Percentiles rank a stretch among this genome's conserved stretches.
These are phyloP conservation scores for Yarrowia phangngaensis DNA, from an alignment of 805 yeast genomes.

Conservation along the genomic window DNA sequence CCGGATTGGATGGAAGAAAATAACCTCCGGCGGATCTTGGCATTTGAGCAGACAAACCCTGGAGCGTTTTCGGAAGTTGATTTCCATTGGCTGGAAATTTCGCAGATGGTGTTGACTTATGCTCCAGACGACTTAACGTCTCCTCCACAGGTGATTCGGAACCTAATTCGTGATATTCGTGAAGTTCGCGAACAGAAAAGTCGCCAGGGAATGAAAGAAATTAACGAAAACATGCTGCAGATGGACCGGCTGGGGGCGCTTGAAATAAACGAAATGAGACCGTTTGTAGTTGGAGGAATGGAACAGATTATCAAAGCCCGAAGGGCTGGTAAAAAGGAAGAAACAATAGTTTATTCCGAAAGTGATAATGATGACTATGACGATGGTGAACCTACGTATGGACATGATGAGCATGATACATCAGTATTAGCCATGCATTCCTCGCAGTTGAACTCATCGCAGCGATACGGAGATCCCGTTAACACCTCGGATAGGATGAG, in stretches of 20 bases:
- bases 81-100: conserved; percentile 81
- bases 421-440: conserved; percentile 7
- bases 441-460: conserved; percentile 11
- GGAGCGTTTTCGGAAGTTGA: conserved; percentile 52
- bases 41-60: conserved; percentile 58
- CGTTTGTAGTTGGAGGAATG: conserved; percentile 79
- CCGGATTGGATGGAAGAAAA: conserved; percentile 75
- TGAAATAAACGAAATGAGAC: conserved; percentile 86
- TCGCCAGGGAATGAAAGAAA: conserved; percentile 67
- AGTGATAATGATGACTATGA: conserved; percentile 23
- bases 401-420: conserved; percentile 42
- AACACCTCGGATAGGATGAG: conserved; percentile 1
- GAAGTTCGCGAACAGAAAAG: conserved; percentile 80
- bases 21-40: conserved; percentile 54
- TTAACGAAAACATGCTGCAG: conserved; percentile 79
- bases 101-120: conserved; percentile 60
- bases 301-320: conserved; percentile 60
- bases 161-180: conserved; percentile 73
- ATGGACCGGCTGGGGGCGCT: conserved; percentile 74
- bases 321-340: conserved; percentile 37
- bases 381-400: conserved; percentile 23
- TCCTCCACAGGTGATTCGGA: conserved; percentile 64
- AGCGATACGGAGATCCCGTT: conserved; percentile 6
- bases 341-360: conserved; percentile 7
- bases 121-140: conserved; percentile 79